phyloP scores from a whole-genome alignment of 2,329 filamentous ascomycete genomes.

The Xylaria sp. region DNA sequence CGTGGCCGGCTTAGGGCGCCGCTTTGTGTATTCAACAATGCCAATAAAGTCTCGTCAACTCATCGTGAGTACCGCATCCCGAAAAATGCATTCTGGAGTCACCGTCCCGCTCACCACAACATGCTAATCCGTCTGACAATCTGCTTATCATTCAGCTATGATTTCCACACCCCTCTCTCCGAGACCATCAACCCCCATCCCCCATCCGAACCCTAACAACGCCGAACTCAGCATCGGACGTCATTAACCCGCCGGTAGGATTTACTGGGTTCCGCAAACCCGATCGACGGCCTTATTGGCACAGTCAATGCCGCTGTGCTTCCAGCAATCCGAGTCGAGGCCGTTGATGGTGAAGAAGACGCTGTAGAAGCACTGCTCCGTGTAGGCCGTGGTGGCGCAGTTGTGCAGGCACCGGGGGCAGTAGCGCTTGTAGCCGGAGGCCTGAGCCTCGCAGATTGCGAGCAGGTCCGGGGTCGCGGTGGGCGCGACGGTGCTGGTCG shows the following conservation, averaged over 20 bases:
- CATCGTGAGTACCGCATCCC: too few relatives aligned
- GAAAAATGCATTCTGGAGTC: too few relatives aligned
- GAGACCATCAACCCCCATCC: too few relatives aligned
- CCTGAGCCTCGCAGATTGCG: constrained; percentile 29
- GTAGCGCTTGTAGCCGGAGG: constrained; percentile 16
- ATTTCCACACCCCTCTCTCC: too few relatives aligned
- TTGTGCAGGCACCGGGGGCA: constrained; percentile 29
- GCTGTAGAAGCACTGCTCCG: constrained; percentile 29
- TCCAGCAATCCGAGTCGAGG: constrained; percentile 29
- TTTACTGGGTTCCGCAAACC: constrained; percentile 25
- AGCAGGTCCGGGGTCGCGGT: constrained; percentile 22
- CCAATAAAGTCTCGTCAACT: too few relatives aligned
- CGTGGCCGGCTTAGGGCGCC: not conserved
- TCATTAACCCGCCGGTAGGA: too few relatives aligned
- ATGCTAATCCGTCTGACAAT: too few relatives aligned
- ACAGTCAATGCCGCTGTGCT: constrained; percentile 30
- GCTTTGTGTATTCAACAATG: not conserved
- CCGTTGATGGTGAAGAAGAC: constrained; percentile 29
- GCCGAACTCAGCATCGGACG: too few relatives aligned
- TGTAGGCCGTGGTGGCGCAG: constrained; percentile 19
- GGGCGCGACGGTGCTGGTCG: constrained; percentile 18
- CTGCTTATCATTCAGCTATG: too few relatives aligned
- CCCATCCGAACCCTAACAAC: not conserved
- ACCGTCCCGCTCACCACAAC: too few relatives aligned
- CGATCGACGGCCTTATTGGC: constrained; percentile 13